Conservation (phyloP, 768 basidiomycete species). For the Pleurotus ostreatus region DNA sequence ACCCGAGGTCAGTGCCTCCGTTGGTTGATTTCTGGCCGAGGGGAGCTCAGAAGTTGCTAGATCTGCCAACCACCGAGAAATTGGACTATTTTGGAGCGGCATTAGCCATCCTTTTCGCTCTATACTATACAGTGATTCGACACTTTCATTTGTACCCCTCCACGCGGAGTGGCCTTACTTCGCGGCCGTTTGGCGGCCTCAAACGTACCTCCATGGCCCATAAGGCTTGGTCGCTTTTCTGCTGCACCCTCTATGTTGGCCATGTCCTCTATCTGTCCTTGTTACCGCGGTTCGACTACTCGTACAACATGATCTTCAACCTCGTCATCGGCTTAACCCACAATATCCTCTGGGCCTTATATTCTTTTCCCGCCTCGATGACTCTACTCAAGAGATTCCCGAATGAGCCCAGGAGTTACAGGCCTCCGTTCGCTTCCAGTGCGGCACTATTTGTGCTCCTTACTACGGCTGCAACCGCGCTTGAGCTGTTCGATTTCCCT, state of each 20-base stretch:
- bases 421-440: constrained; percentile 50
- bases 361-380: constrained; percentile 50
- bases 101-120: constrained; percentile 71
- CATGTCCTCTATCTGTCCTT: constrained; percentile 80
- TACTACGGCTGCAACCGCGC: constrained; percentile 67
- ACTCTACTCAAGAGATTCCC: constrained; percentile 54
- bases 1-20: constrained; percentile 64
- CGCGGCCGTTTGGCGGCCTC: constrained; percentile 15
- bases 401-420: constrained; percentile 48
- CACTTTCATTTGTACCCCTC: constrained; percentile 69
- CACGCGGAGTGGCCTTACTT: constrained; percentile 23
- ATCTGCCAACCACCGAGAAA: constrained; percentile 80
- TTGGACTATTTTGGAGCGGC: constrained; percentile 96
- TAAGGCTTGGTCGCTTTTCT: constrained; percentile 45
- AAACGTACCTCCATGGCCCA: constrained; percentile 14
- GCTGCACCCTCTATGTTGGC: constrained; percentile 50
- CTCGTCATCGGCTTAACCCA: constrained; percentile 71
- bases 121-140: constrained; percentile 77
- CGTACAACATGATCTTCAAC: constrained; percentile 91
- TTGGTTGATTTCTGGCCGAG: constrained; percentile 2
- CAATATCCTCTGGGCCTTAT: constrained; percentile 79
- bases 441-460: constrained; percentile 60
- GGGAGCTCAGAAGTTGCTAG: constrained; percentile 33
- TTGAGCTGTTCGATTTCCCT: constrained; percentile 92
- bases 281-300: constrained; percentile 83